A percentile compares a stretch with the other conserved stretches of the same genome.
These are phyloP conservation scores for Diaporthe ilicicola DNA, from an alignment of 2,329 filamentous ascomycete genomes.

Conservation along the genomic window DNA sequence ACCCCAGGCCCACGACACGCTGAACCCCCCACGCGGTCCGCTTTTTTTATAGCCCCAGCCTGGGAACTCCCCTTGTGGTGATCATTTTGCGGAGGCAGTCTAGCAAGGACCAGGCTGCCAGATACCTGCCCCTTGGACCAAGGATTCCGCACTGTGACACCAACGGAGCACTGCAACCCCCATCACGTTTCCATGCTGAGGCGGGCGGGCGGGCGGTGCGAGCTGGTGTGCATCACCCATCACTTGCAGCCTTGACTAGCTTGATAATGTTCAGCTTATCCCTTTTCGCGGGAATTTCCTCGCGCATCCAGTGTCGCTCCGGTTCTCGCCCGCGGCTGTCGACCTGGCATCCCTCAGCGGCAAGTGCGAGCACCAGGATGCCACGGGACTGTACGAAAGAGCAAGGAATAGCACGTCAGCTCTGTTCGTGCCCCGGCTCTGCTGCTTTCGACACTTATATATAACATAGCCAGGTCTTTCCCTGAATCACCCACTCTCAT, in stretches of 20 bases:
- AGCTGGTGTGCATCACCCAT: slow-evolving; percentile 7
- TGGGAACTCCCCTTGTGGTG: slow-evolving; percentile 25
- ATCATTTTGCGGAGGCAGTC: slow-evolving; percentile 10
- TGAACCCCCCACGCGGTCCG: slow-evolving; percentile 31
- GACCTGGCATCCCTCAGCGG: slow-evolving; percentile 4
- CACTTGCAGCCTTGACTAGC: slow-evolving; percentile 24
- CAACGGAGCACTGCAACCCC: slow-evolving; percentile 17
- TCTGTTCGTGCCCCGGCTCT: neutral
- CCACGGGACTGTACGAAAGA: neutral
- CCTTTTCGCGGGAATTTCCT: neutral
- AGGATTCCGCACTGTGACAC: slow-evolving; percentile 30
- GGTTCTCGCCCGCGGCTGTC: slow-evolving; percentile 17
- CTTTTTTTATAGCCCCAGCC: slow-evolving; percentile 24
- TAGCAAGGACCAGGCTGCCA: slow-evolving; percentile 24
- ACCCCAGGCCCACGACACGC: neutral
- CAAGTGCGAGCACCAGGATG: neutral
- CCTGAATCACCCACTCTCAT: neutral
- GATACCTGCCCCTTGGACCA: neutral
- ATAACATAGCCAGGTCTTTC: neutral
- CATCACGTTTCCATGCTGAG: slow-evolving; percentile 16
- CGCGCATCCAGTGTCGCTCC: slow-evolving; percentile 12
- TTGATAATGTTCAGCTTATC: slow-evolving; percentile 25
- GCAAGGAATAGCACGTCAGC: slow-evolving; percentile 23
- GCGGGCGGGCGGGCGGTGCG: slow-evolving; percentile 13
- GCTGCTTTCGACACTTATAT: slow-evolving; percentile 26